Evolutionary conservation across 331 rosid species (phyloP), one percentile per base, ranked within the genome.

Genomic region (Arachis monticola): DNA sequence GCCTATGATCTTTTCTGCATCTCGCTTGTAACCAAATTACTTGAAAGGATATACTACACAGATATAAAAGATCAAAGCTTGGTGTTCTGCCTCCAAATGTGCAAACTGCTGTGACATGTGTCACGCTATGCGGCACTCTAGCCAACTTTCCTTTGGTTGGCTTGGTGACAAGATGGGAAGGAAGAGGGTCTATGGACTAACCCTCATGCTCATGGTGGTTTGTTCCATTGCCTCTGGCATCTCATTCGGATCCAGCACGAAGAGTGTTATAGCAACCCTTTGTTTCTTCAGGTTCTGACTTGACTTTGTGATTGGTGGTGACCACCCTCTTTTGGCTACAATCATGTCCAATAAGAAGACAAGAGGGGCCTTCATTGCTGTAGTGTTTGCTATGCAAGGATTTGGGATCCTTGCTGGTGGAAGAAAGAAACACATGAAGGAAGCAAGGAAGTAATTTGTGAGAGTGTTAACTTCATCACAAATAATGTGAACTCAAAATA

Each of bases 81-180:
- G 22, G 22, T 17, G 22, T 17, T 17, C 22, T 17, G 22, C 22
- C 22, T 17, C 22, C 22, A 10, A 88, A 86, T 55, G 87, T 93
- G 32, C 70, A 93, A 0, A 86, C 96, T 51, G 95, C 98, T 27
- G 83, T 90, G 45, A 93, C 87, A 51, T 95, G 96, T 13, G 98
- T 93, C 6, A 95, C 96, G 42, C 88, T 93, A 73, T 84, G 91
- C 47, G 98, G 98, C 2, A 86, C 98, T 10, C 89, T 90, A 95
- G 98, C 70, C 98, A 93, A 58, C 92, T 92, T 64, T 90, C 90
- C 83, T 92, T 92, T 67, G 98, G 98, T 0, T 92, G 98, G 98
- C 96, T 93, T 2, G 98, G 98, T n/a, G 96, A 93, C 80, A 92
- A 92, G 67, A 44, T 92, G 85, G 96, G 98, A 6, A 81, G 98